Conservation (phyloP, 768 basidiomycete genomes). For the Boletus bicolor region DNA sequence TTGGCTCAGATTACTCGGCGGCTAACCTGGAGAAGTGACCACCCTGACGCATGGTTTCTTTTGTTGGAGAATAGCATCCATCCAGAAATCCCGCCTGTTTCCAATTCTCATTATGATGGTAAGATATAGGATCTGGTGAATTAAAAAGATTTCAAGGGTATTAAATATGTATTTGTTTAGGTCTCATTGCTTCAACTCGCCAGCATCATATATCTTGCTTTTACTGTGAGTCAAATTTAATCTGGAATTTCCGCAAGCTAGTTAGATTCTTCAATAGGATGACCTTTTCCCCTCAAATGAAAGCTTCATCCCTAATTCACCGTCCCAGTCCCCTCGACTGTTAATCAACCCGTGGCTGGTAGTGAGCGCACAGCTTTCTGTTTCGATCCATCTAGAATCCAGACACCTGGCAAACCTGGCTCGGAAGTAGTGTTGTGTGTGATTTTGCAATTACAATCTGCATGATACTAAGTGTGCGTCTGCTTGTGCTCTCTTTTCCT, state of each 20-base stretch:
- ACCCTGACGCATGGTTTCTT: constrained; percentile 19
- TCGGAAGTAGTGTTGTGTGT: constrained; percentile 18
- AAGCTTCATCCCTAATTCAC: too few relatives aligned
- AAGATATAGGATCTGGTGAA: neutral
- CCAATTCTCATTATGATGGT: constrained; percentile 18
- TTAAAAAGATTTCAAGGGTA: neutral
- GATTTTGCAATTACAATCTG: constrained; percentile 20
- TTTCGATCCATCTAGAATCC: neutral
- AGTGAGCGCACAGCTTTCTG: constrained; percentile 3
- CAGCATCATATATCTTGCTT: constrained; percentile 10
- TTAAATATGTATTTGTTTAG: constrained; percentile 1
- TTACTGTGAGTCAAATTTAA: neutral
- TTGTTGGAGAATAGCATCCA: constrained; percentile 22
- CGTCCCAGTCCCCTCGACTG: neutral
- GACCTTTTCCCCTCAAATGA: neutral
- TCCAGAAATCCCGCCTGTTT: neutral
- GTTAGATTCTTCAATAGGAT: neutral
- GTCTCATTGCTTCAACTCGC: constrained; percentile 22
- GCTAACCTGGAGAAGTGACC: constrained; percentile 8
- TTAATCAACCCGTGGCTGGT: constrained; percentile 1
- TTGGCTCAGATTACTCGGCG: neutral
- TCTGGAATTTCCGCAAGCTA: neutral
- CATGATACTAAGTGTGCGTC: constrained; percentile 15
- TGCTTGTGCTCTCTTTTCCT: neutral
- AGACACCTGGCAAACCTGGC: constrained; percentile 16